Evolutionary conservation across 2,329 filamentous ascomycete species (phyloP), one percentile per base, ranked within the genome.

Genomic region (Berkeleyomyces basicola): DNA sequence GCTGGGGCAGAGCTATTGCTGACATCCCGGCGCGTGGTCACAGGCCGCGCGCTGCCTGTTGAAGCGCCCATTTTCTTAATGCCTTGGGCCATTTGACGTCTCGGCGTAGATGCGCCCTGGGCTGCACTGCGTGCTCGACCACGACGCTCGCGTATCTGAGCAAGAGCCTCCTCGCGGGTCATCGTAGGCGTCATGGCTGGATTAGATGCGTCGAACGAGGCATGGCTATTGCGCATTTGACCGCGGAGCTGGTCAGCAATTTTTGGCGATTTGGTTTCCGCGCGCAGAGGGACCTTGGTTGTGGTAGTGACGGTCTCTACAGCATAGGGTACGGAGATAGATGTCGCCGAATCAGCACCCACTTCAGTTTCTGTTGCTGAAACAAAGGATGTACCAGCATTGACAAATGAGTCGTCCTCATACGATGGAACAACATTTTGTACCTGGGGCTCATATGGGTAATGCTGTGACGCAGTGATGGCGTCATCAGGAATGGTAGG

Each of bases 101-200:
- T 31, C 72, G 61, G 47, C 67, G 73, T 36, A 77, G 81, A 65
- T 78, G 74, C 46, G 82, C 70, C 71, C 80, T 82, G 78, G 3
- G 83, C 83, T 63, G 86, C 81, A 70, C 85, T 88, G 67, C 83
- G 79, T 63, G 87, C 86, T 55, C 88, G 77, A 5, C 86, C 86
- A 61, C 88, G 76, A 37, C 88, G 78, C 73, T 88, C 84, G 61
- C 84, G 79, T 67, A 92, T 91, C 70, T 85, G 83, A 62, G 85
- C 85, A 14, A 92, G 78, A 3, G 87, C 87, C 71, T 90, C 79
- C 71, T 90, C 88, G 61, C 88, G 79, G 36, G 82, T 82, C 80
- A 86, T 83, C 46, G 83, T 86, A 4, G 82, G 82, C 49, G 79
- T 84, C 65, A 85, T 71, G 7, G 82, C 82, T 23, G 81, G 80